Evolutionary conservation across 1,139 yeast species (phyloP), one percentile per base, ranked within the genome.

Genomic region (Debaryomyces sp.): DNA sequence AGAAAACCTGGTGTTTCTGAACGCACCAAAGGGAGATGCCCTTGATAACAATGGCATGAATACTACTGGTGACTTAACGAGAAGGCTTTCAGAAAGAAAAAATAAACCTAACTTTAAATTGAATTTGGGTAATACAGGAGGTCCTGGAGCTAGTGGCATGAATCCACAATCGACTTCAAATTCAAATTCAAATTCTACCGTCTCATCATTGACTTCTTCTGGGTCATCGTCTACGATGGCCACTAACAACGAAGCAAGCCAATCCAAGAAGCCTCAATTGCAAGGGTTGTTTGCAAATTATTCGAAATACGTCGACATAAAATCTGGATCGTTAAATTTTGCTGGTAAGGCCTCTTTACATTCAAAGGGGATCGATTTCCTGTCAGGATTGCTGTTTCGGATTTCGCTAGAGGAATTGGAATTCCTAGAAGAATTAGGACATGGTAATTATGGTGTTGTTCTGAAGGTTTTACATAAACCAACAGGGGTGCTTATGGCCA

Each of bases 391-490:
- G 5, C 85, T 91, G 44, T 92, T 94, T 68, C 77, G 89, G 51
- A 90, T 95, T 41, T 87, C 96, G 2, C 77, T 91, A 48, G 96
- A 90, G 57, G 96, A 92, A 63, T 74, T 94, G 53, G 95, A 91
- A 61, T 82, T 87, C 54, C 64, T 85, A 35, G 96, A 88, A 45
- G 98, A 92, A 67, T 72, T 94, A 43, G 99, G 99, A 2, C 81
- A 92, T 46, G 99, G 99, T 9, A 94, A 94, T 69, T 94, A 94
- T 65, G 99, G 98, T 47, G 89, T 96, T 1, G 99, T 94, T 15
- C 84, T 91, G 29, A 91, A 91, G 67, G 98, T 92, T 1, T 71
- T 89, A 44, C 97, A 94, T 68, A 89, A 87, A 62, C 97, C 98
- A n/a, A 91, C 97, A 0, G 89, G 91, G 21, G 89, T 91, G 21